Evolutionary conservation across 2,329 filamentous ascomycete genomes (phyloP).

Genomic region (Diplodia sapinea): DNA sequence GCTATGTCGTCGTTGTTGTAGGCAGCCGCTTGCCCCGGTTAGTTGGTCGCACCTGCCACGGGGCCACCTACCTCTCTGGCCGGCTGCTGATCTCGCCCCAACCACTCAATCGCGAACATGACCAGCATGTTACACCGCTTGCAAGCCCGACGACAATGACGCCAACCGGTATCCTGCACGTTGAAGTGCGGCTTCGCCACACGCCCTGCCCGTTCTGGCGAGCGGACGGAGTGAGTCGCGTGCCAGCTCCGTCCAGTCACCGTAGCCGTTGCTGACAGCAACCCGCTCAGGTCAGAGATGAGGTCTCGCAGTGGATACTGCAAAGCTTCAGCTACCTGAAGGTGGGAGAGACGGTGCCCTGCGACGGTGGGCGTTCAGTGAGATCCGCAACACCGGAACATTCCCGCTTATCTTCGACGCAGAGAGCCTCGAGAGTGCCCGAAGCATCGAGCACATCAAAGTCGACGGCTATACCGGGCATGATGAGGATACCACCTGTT

Average conservation of each 20-base stretch:
- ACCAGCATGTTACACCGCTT: not conserved
- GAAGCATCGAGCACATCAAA: conserved; percentile 44
- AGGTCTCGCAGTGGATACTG: conserved; percentile 47
- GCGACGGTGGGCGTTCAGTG: conserved; percentile 38
- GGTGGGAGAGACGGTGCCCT: conserved; percentile 44
- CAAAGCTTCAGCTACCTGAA: conserved; percentile 44
- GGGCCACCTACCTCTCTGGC: not conserved
- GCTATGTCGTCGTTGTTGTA: not conserved
- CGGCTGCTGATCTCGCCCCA: not conserved
- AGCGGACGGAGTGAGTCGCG: not conserved
- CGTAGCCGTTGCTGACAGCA: not conserved
- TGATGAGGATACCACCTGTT: conserved; percentile 35
- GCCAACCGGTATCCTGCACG: not conserved
- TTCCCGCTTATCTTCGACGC: not conserved
- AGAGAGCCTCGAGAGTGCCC: conserved; percentile 40
- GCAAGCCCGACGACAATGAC: too few species aligned
- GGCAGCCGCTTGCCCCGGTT: not conserved
- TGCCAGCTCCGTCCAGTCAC: too few species aligned
- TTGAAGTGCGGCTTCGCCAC: conserved; percentile 19
- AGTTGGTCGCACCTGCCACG: not conserved
- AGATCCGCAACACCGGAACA: not conserved
- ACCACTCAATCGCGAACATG: not conserved
- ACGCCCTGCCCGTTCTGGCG: not conserved
- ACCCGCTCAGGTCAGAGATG: conserved; percentile 43
- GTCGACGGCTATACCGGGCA: conserved; percentile 49